Evolutionary conservation across 768 basidiomycete genomes (phyloP), one percentile per base, ranked within the genome.

Genomic region (Lactarius tabidus): DNA sequence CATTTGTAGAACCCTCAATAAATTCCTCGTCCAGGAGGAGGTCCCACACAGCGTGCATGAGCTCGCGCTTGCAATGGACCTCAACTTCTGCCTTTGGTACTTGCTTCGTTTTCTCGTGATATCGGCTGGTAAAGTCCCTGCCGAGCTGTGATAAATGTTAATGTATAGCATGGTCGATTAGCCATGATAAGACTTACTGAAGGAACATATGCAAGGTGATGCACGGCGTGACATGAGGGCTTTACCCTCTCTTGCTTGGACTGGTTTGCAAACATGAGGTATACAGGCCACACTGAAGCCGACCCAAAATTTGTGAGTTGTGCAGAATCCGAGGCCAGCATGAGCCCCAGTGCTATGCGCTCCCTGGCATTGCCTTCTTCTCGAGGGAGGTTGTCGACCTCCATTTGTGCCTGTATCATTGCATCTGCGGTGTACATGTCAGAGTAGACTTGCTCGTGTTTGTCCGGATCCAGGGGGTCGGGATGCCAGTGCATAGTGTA

Each of bases 41-140:
- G 31, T 41, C 38, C 71, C 71, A 70, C 2, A 67, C 45, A 5
- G 8, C 69, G 26, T 75, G 74, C 43, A 74, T 61, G 20, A 72
- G 65, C 48, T 74, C 70, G 1, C 71, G 69, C 6, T 63, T 66
- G 64, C 71, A 72, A 54, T 33, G 33, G 8, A 8, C 8, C 8
- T 33, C 33, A 33, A 33, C 33, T 3, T 3, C 8, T 3, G 33
- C 33, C 4, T 33, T 3, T 33, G 33, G 33, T 33, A 8, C 33
- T 8, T 33, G 3, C 4, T 33, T 8, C 33, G 8, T 33, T 33
- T 3, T 8, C 33, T 33, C 33, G 3, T 33, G 33, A 33, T 33
- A 33, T 33, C 33, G 3, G 33, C 33, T 33, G 8, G 33, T 8
- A 33, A 33, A 33, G 33, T 33, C 33, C 8, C 4, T 8, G 4